These are phyloP conservation scores for Immersiporthe knoxdaviesiana DNA, from an alignment of 2,329 filamentous ascomycete species.

Conservation along the genomic window DNA sequence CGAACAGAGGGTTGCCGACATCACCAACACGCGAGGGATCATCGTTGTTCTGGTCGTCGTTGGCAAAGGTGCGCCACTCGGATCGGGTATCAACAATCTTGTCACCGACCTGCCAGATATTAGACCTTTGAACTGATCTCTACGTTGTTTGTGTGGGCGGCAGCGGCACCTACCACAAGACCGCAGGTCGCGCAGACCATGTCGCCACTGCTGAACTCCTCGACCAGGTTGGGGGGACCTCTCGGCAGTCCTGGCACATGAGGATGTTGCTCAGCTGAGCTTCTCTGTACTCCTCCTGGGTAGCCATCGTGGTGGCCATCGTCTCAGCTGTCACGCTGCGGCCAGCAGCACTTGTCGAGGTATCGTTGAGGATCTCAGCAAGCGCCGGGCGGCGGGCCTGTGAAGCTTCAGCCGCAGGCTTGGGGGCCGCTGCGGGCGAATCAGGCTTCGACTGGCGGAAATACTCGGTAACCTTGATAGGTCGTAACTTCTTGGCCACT, in stretches of 20 bases:
- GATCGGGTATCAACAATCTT: constrained; percentile 94
- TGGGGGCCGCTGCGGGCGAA: constrained; percentile 9
- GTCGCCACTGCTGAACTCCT: constrained; percentile 90
- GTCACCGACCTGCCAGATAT: constrained; percentile 61
- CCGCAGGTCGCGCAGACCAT: constrained; percentile 93
- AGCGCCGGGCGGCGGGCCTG: constrained; percentile 29
- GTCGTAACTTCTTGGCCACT: constrained; percentile 18
- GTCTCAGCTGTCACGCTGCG: constrained; percentile 38
- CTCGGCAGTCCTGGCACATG: constrained; percentile 88
- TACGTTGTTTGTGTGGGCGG: too few species aligned
- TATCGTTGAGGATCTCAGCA: constrained; percentile 32
- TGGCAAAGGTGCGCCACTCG: constrained; percentile 98
- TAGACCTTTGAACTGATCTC: neutral
- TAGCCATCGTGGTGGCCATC: constrained; percentile 48
- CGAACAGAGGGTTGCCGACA: constrained; percentile 83
- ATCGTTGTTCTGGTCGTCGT: constrained; percentile 94
- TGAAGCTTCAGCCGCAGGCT: neutral
- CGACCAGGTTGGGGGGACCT: constrained; percentile 88
- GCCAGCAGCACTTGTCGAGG: neutral
- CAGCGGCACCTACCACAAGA: constrained; percentile 59
- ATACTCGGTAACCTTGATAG: constrained; percentile 32
- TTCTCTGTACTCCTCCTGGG: constrained; percentile 64
- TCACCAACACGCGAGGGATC: constrained; percentile 98
- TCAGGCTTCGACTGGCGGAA: constrained; percentile 21
- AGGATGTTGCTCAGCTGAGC: constrained; percentile 72